Evolutionary conservation across 352 stramenopile genomes (phyloP).

Genomic region (Peronospora farinosa): DNA sequence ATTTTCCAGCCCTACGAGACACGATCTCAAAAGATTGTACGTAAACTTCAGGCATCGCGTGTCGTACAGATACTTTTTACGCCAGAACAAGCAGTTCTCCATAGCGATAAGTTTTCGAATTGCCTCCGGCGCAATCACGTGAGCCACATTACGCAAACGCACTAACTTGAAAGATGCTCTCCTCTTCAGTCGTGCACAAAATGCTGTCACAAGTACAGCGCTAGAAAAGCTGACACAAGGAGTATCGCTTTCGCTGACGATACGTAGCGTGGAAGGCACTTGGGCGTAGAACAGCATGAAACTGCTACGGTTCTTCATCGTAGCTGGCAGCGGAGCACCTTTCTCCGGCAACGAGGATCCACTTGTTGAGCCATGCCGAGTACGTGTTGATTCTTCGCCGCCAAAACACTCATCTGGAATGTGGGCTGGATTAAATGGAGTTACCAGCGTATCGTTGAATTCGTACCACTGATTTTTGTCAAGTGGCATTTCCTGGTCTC

Average conservation of each 20-base stretch:
- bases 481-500: constrained; percentile 43
- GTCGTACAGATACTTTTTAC: constrained; percentile 82
- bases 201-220: constrained; percentile 32
- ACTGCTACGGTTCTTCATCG: constrained; percentile 80
- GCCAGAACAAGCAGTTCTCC: constrained; percentile 83
- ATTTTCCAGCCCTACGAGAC: constrained; percentile 39
- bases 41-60: constrained; percentile 72
- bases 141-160: constrained; percentile 38
- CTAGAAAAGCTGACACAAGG: constrained; percentile 23
- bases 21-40: constrained; percentile 62
- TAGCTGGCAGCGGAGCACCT: constrained; percentile 17
- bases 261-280: constrained; percentile 35
- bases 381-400: constrained; percentile 33
- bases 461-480: constrained; percentile 65
- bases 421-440: constrained; percentile 57
- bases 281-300: constrained; percentile 86
- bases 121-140: constrained; percentile 56
- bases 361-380: constrained; percentile 19
- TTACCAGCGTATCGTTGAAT: constrained; percentile 85
- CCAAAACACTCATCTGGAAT: constrained; percentile 75
- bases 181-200: constrained; percentile 36
- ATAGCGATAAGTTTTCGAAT: constrained; percentile 74
- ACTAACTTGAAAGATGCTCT: constrained; percentile 29
- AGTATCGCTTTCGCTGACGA: constrained; percentile 17
- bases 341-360: constrained; percentile 14